A percentile compares a stretch with the other conserved stretches of the same genome.
phyloP scores from a whole-genome alignment of 2,329 filamentous ascomycete species.

The Leptographium galeiforme region DNA sequence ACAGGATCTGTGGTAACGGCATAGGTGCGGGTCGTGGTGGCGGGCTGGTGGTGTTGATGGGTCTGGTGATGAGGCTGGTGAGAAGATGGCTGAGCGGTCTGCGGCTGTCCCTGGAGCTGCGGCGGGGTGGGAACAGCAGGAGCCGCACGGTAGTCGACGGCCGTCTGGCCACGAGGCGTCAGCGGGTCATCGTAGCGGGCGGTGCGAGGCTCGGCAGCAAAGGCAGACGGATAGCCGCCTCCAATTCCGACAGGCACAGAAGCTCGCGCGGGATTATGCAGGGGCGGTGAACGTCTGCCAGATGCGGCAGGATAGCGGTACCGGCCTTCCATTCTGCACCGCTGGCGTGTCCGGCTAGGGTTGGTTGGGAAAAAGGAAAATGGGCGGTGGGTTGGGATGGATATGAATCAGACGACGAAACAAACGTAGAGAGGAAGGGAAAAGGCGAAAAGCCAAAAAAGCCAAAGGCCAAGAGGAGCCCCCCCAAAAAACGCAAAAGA shows the following conservation, averaged over 20 bases:
- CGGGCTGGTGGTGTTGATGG: slow-evolving; percentile 12
- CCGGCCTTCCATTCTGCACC: slow-evolving; percentile 9
- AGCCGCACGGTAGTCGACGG: slow-evolving; percentile 6
- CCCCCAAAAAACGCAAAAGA: background rate
- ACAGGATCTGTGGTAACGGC: slow-evolving; percentile 40
- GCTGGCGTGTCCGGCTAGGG: background rate
- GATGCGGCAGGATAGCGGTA: slow-evolving; percentile 9
- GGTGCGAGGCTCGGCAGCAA: slow-evolving; percentile 37
- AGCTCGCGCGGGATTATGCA: slow-evolving; percentile 31
- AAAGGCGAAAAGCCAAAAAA: slow-evolving; percentile 2
- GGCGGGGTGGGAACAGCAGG: slow-evolving; percentile 11
- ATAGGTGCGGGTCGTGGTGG: slow-evolving; percentile 34
- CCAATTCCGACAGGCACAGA: slow-evolving; percentile 37
- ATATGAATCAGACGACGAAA: background rate
- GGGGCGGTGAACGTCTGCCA: slow-evolving; percentile 28
- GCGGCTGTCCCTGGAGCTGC: slow-evolving; percentile 4
- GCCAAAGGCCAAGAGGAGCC: background rate
- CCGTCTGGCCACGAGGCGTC: slow-evolving; percentile 5
- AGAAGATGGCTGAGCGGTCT: background rate
- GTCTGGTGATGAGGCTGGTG: slow-evolving; percentile 1
- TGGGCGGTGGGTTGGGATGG: background rate
- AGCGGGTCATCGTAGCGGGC: slow-evolving; percentile 15
- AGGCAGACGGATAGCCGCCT: slow-evolving; percentile 26
- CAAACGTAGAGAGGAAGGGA: background rate
- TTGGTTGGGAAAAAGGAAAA: background rate